These are phyloP conservation scores for Albugo laibachii DNA, from an alignment of 352 stramenopile genomes.

Conservation along the genomic window DNA sequence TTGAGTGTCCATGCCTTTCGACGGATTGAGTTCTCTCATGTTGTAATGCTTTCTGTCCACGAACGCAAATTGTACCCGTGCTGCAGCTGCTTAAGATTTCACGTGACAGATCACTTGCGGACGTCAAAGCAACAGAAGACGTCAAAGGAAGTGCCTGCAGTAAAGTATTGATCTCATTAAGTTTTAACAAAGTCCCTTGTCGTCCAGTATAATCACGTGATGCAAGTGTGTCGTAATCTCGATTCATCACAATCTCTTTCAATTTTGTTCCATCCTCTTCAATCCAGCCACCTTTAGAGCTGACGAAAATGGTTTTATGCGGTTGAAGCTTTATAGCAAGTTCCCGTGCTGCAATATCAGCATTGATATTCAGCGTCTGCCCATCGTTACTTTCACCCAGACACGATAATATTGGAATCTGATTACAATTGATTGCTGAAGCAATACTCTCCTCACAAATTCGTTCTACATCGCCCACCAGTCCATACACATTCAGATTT, in stretches of 20 bases:
- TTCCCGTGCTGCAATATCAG: conserved; percentile 64
- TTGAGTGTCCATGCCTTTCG: conserved; percentile 7
- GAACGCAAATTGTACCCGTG: conserved; percentile 64
- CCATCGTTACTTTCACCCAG: conserved; percentile 50
- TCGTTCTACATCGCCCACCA: conserved; percentile 63
- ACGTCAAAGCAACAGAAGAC: conserved; percentile 76
- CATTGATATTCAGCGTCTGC: conserved; percentile 80
- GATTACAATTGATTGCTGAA: conserved; percentile 30
- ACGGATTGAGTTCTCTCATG: conserved; percentile 5
- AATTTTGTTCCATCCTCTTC: conserved; percentile 73
- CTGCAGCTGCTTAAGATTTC: conserved; percentile 78
- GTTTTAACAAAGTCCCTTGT: conserved; percentile 80
- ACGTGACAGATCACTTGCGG: conserved; percentile 45
- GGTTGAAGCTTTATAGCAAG: conserved; percentile 64
- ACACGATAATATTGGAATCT: conserved; percentile 76
- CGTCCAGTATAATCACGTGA: conserved; percentile 70
- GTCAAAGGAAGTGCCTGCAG: conserved; percentile 49
- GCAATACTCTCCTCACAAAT: conserved; percentile 54
- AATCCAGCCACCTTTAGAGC: conserved; percentile 76
- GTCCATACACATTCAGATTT: conserved; percentile 67
- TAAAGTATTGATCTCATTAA: conserved; percentile 80
- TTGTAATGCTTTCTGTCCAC: conserved; percentile 17
- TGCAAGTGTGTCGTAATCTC: conserved; percentile 60
- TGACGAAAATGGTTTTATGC: conserved; percentile 80
- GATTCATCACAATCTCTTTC: conserved; percentile 59